Evolutionary conservation across 768 basidiomycete genomes (phyloP), one percentile per base, ranked within the genome.

Genomic region (Trametes elegans): DNA sequence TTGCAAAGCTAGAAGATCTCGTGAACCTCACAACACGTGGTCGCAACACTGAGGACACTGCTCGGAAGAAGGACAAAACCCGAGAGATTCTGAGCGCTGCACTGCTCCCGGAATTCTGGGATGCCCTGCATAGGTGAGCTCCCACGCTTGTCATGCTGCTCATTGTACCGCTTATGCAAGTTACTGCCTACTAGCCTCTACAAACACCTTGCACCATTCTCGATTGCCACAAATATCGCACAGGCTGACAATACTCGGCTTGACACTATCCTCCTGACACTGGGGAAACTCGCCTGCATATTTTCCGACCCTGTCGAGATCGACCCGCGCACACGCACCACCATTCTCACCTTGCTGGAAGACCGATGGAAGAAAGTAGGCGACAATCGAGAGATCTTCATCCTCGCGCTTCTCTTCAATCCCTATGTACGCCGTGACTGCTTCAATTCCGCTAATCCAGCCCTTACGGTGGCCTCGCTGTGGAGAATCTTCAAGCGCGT

Each of bases 141-240:
- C n/a, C n/a, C 26, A 11, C 14, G 31, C 4, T 39, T 16, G n/a
- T 23, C 7, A 2, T 35, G 34, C 11, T 1, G 7, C 19, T 18
- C 11, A n/a, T 21, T 31, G 21, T 14, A n/a, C 43, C 3, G 9
- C 6, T 29, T 14, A 31, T 34, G 9, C 23, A 42, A 18, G 27
- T 34, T 21, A 16, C 3, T 31, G 6, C 34, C 26, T 6, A n/a
- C 7, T 23, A 66, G 65, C 2, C 43, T 63, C 21, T 34, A 58
- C 27, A 49, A 32, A 6, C 53, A 64, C 27, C 56, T 66, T 26
- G 29, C 61, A 24, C 75, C 73, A 13, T 70, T 77, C 24, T 71
- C 71, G 6, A 65, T 73, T 48, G 72, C 75, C 18, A 64, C 71
- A 6, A 73, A 74, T 58, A 58, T 72, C 38, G 63, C 67, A 2